These are phyloP conservation scores for Atalantia buxifolia DNA, from an alignment of 345 rosid genomes.

Conservation along the genomic window DNA sequence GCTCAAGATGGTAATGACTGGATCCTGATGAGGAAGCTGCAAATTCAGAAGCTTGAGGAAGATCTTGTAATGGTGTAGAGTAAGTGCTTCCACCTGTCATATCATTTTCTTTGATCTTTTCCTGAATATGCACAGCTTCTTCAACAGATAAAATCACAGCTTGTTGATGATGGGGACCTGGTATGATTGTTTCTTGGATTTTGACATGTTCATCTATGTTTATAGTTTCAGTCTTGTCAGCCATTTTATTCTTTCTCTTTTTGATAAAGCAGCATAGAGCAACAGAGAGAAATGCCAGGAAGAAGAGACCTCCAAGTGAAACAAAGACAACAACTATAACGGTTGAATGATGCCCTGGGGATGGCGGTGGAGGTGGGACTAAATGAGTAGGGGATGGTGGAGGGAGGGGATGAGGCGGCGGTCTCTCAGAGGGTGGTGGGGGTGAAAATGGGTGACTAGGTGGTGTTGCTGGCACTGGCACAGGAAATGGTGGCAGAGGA, in stretches of 20 bases:
- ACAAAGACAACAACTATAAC: conserved; percentile 51
- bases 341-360: conserved; percentile 51
- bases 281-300: conserved; percentile 60
- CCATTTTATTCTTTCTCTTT: conserved; percentile 43
- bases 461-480: conserved; percentile 23
- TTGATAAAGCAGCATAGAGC: conserved; percentile 51
- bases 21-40: conserved; percentile 22
- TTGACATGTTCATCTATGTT: conserved; percentile 44
- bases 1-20: conserved; percentile 27
- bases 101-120: conserved; percentile 37
- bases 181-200: conserved; percentile 47
- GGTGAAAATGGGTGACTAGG: conserved; percentile 29
- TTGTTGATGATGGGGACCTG: conserved; percentile 52
- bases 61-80: conserved; percentile 21
- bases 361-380: conserved; percentile 40
- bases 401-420: conserved; percentile 36
- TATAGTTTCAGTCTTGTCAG: conserved; percentile 34
- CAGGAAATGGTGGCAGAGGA: conserved; percentile 28
- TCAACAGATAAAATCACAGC: conserved; percentile 33
- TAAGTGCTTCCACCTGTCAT: conserved; percentile 18
- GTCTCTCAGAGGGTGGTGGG: conserved; percentile 11
- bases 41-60: conserved; percentile 16
- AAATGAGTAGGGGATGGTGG: conserved; percentile 48
- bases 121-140: conserved; percentile 48
- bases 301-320: conserved; percentile 57